Evolutionary conservation across 306 rosid genomes (phyloP).

Genomic region (Cucumis hystrix): DNA sequence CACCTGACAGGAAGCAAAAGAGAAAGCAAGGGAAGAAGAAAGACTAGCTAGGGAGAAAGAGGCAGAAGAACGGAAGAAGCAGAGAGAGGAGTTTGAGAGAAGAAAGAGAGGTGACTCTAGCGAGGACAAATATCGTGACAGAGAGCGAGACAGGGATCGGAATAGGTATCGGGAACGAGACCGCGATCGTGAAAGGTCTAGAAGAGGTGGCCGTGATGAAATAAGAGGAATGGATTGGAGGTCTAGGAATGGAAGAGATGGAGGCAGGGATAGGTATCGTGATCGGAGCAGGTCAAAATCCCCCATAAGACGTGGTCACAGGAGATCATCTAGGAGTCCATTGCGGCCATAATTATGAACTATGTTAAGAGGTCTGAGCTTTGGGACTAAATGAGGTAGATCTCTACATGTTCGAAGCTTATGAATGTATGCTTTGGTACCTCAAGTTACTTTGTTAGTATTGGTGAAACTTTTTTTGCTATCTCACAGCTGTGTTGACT

Average conservation of each 20-base stretch:
- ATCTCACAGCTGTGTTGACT: conserved; percentile 87
- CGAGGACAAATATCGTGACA: conserved; percentile 62
- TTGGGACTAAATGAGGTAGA: conserved; percentile 84
- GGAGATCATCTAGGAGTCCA: conserved; percentile 74
- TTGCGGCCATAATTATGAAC: conserved; percentile 47
- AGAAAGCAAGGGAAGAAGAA: conserved; percentile 80
- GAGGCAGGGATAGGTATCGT: conserved; percentile 61
- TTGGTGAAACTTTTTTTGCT: conserved; percentile 59
- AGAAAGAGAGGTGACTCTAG: conserved; percentile 61
- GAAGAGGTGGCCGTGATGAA: conserved; percentile 66
- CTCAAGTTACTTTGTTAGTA: conserved; percentile 39
- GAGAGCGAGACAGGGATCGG: conserved; percentile 57
- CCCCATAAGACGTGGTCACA: conserved; percentile 55
- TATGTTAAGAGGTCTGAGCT: conserved; percentile 65
- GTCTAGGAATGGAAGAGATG: conserved; percentile 73
- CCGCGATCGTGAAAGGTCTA: conserved; percentile 52
- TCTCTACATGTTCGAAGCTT: conserved; percentile 56
- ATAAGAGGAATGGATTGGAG: conserved; percentile 63
- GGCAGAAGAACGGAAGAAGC: conserved; percentile 76
- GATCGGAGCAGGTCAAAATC: conserved; percentile 87
- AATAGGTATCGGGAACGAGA: conserved; percentile 69
- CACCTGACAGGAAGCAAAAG: conserved; percentile 58
- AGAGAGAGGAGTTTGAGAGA: conserved; percentile 59
- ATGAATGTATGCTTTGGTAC: conserved; percentile 54
- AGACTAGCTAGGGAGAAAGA: conserved; percentile 73